Percentiles rank a stretch among this genome's conserved stretches.
These are phyloP conservation scores for Xylaria palmicola DNA, from an alignment of 495 filamentous ascomycete species.

Conservation along the genomic window DNA sequence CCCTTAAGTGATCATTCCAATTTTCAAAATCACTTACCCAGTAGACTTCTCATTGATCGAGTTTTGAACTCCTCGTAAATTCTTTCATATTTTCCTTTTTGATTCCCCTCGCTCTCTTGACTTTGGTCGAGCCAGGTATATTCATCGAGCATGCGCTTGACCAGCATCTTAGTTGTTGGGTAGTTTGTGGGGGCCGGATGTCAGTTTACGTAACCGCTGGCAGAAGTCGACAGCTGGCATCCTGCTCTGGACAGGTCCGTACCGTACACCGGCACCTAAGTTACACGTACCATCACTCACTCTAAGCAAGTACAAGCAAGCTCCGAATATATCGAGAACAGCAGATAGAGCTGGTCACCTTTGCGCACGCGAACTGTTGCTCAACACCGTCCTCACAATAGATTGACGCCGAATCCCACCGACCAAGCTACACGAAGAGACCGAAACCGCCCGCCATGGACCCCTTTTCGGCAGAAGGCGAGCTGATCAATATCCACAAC, in stretches of 20 bases:
- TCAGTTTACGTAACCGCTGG: too few relatives aligned
- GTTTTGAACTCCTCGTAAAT: too few relatives aligned
- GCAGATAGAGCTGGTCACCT: background rate
- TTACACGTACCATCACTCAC: background rate
- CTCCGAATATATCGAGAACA: background rate
- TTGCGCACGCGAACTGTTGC: background rate
- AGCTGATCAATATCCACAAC: constrained; percentile 93
- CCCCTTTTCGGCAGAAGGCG: constrained; percentile 92
- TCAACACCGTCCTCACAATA: background rate
- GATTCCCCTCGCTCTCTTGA: too few relatives aligned
- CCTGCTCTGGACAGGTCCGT: background rate
- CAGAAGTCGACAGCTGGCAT: background rate
- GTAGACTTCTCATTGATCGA: too few relatives aligned
- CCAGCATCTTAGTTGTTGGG: too few relatives aligned
- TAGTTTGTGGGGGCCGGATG: too few relatives aligned
- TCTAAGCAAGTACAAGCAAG: background rate
- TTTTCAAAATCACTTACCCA: too few relatives aligned
- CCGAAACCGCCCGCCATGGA: constrained; percentile 61
- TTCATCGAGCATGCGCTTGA: too few relatives aligned
- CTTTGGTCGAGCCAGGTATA: too few relatives aligned
- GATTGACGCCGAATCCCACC: background rate
- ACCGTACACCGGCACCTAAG: background rate
- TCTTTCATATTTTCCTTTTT: too few relatives aligned
- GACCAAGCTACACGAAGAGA: background rate
- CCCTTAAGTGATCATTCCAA: too few relatives aligned